Base-by-base conservation (phyloP, 2,329 filamentous ascomycete species). In the Colletotrichum theobromicola region DNA sequence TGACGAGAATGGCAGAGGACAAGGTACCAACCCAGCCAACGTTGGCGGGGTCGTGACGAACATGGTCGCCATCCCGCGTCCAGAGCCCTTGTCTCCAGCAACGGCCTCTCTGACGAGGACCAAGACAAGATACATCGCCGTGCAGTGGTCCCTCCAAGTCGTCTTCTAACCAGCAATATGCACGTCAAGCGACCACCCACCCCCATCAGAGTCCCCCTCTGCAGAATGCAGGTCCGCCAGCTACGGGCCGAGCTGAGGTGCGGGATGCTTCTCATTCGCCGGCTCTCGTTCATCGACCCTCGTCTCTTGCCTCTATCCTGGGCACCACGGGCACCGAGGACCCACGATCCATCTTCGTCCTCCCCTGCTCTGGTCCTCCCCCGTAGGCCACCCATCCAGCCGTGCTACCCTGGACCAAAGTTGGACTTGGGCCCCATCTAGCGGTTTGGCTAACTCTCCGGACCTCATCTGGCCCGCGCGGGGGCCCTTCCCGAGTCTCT, bases 391-490 rank as follows among this genome's bases (percentile, higher is more conserved):
- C 37, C 67, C 62, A 55, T 61, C 42, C 68, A 67, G 63, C 63
- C 63, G 69, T 67, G 62, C 35, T 58, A 72, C 46, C 72, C 72
- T 75, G 37, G 72, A 28, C 63, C 68, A 72, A 61, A n/a, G 42
- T 75, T 72, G 68, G 72, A 67, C 68, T 75, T 72, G 68, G 63
- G 72, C 76, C 75, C 76, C 75, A 79, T 77, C 76, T 79, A 78
- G 78, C 79, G 76, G 76, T 72, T 77, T 77, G 77, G 77, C 74
- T 77, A 77, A 71, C 78, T 76, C 76, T 74, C 77, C 81, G 81
- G 82, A 82, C 74, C 68, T 80, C 72, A 67, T 77, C 73, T 79
- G 77, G 78, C 78, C 82, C 80, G 81, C 77, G 77, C 77, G 78
- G 79, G 79, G 78, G 79, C 77, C 80, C 76, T 76, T 74, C 72